Evolutionary conservation across 257 asterid species (phyloP), one percentile per base, ranked within the genome.

Genomic region (Solanum virginianum): DNA sequence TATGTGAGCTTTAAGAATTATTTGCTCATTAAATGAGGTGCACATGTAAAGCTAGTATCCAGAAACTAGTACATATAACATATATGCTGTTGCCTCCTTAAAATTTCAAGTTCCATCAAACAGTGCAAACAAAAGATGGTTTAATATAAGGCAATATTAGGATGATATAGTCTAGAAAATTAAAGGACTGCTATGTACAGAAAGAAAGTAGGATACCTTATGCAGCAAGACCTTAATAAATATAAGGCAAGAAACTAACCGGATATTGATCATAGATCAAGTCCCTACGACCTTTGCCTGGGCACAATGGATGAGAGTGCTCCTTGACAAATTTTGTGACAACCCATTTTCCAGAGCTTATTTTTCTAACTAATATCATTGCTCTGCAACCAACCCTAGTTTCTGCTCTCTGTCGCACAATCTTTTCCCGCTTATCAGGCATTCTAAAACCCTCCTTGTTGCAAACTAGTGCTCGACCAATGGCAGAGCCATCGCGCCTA

Each of bases 381-480:
- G 98, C 98, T 88, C 98, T 90, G 91, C 99, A 97, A 60, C 99
- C 99, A 83, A 97, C 99, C 89, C 99, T 92, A 7, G 99, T 97
- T 91, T 97, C 99, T 16, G 91, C 93, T 77, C 99, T 92, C 89
- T 97, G 99, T 86, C 98, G 83, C 20, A 97, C 97, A 83, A 97
- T 88, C 89, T 95, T 97, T 85, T 95, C 99, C 6, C 98, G 94
- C 90, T 91, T 97, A 86, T 97, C 99, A 10, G 98, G 95, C 92
- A 91, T 93, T 88, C 98, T 89, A 86, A 92, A 95, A 59, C 99
- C 99, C 93, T 97, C 99, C 88, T 97, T 95, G 88, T 97, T 97
- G 92, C 99, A 97, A 85, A 97, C 99, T 62, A 97, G 96, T 1
- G 99, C 98, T 74, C 98, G 92, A 45, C 99, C 99, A 86, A 97